These are phyloP conservation scores for Retiboletus flavoniger DNA, from an alignment of 1,284 basidiomycete species.

Conservation along the genomic window DNA sequence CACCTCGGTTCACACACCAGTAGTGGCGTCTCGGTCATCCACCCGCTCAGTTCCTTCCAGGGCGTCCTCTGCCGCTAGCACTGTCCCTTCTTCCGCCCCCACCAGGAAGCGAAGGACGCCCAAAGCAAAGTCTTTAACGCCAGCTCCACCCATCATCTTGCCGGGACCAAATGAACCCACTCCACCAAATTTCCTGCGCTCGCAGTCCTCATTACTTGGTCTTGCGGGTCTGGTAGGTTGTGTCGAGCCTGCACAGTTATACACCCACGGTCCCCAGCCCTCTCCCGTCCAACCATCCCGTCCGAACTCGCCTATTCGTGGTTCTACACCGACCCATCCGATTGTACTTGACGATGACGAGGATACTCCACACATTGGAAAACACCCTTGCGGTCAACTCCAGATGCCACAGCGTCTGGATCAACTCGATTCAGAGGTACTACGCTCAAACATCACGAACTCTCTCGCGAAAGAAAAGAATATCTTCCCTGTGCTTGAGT, in stretches of 20 bases:
- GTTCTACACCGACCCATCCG: slow-evolving; percentile 57
- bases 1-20: slow-evolving; percentile 2
- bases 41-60: slow-evolving; percentile 13
- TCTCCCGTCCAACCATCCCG: slow-evolving; percentile 29
- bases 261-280: slow-evolving; percentile 21
- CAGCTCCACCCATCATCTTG: slow-evolving; percentile 52
- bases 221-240: slow-evolving; percentile 66
- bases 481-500: slow-evolving; percentile 63
- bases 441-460: slow-evolving; percentile 56
- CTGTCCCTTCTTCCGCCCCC: slow-evolving; percentile 2
- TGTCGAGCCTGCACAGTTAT: slow-evolving; percentile 56
- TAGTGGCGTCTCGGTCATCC: slow-evolving; percentile 14
- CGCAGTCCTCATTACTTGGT: slow-evolving; percentile 66
- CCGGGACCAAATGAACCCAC: slow-evolving; percentile 58
- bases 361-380: slow-evolving; percentile 21
- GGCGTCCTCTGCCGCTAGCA: slow-evolving; percentile 14
- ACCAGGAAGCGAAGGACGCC: slow-evolving; percentile 21
- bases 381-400: slow-evolving; percentile 1
- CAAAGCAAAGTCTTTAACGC: slow-evolving; percentile 33
- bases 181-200: slow-evolving; percentile 70
- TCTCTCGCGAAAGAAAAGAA: slow-evolving; percentile 62
- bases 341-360: slow-evolving; percentile 66
- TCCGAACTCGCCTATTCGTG: slow-evolving; percentile 34
- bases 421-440: slow-evolving; percentile 35
- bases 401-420: slow-evolving; percentile 13